A percentile compares a stretch with the other conserved stretches of the same genome.
Evolutionary conservation across 352 stramenopile genomes (phyloP).

Genomic region (Phytophthora palmivora): DNA sequence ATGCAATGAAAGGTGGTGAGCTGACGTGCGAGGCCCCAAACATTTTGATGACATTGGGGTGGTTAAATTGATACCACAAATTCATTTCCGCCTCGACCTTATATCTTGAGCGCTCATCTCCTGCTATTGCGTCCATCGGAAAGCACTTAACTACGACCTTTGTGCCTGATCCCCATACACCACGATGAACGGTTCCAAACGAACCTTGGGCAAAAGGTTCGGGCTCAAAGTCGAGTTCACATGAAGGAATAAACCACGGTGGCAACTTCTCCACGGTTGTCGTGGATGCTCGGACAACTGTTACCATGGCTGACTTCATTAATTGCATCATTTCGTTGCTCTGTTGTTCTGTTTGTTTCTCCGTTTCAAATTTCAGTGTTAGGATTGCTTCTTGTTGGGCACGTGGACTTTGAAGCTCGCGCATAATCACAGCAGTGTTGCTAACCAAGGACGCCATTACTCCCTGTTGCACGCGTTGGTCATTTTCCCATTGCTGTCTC

Average conservation of each 20-base stretch:
- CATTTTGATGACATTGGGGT: constrained; percentile 45
- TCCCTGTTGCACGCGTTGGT: constrained; percentile 6
- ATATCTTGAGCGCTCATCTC: constrained; percentile 4
- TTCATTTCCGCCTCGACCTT: constrained; percentile 35
- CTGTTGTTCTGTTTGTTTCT: constrained; percentile 1
- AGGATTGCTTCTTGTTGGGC: constrained; percentile 13
- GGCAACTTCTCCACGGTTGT: constrained; percentile 5
- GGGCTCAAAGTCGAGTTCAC: constrained; percentile 19
- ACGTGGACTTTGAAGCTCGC: constrained; percentile 7
- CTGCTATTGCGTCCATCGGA: constrained; percentile 12
- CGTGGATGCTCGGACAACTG: constrained; percentile 19
- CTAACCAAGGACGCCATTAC: not conserved
- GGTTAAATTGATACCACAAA: constrained; percentile 36
- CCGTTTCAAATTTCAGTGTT: constrained; percentile 22
- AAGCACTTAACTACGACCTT: constrained; percentile 48
- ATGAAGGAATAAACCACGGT: constrained; percentile 23
- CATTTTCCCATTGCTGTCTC: constrained; percentile 17
- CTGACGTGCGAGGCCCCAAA: constrained; percentile 40
- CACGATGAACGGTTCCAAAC: constrained; percentile 30
- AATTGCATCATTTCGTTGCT: constrained; percentile 1
- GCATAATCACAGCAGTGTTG: constrained; percentile 5
- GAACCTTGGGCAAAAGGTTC: constrained; percentile 31
- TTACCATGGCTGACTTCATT: constrained; percentile 14
- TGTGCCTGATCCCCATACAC: constrained; percentile 22
- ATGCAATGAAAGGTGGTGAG: constrained; percentile 35